These are phyloP conservation scores for Neurospora cerealis DNA, from an alignment of 495 filamentous ascomycete genomes.

Conservation along the genomic window DNA sequence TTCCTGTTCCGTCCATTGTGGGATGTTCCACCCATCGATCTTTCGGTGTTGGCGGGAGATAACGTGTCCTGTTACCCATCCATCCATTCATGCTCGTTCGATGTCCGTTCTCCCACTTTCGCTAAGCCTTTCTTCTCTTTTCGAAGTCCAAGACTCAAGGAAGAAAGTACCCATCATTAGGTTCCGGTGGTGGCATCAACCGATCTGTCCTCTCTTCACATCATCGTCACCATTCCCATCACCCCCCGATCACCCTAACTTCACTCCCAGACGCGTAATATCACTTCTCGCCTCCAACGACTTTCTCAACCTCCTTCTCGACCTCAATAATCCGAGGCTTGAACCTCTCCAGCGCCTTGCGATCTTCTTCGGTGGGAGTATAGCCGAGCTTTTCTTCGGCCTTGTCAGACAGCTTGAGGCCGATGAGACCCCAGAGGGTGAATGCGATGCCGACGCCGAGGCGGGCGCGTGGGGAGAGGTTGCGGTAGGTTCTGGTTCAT, in stretches of 20 bases:
- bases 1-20: neutral
- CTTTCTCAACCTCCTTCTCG: constrained; percentile 11
- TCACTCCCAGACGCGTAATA: neutral
- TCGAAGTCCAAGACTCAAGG: neutral
- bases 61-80: neutral
- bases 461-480: constrained; percentile 27
- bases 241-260: too few relatives aligned
- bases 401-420: constrained; percentile 29
- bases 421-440: constrained; percentile 33
- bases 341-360: constrained; percentile 25
- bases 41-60: neutral
- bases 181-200: neutral
- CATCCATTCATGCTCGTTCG: neutral
- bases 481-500: constrained; percentile 18
- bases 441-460: constrained; percentile 31
- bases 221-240: neutral
- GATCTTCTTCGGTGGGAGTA: constrained; percentile 35
- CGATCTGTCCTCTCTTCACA: neutral
- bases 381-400: constrained; percentile 32
- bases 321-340: constrained; percentile 31
- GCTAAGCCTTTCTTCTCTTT: neutral
- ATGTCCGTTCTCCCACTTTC: neutral
- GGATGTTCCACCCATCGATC: neutral
- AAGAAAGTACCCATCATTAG: neutral
- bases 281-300: neutral